These are phyloP conservation scores for Boletus edulis DNA, from an alignment of 768 basidiomycete genomes.

Conservation along the genomic window DNA sequence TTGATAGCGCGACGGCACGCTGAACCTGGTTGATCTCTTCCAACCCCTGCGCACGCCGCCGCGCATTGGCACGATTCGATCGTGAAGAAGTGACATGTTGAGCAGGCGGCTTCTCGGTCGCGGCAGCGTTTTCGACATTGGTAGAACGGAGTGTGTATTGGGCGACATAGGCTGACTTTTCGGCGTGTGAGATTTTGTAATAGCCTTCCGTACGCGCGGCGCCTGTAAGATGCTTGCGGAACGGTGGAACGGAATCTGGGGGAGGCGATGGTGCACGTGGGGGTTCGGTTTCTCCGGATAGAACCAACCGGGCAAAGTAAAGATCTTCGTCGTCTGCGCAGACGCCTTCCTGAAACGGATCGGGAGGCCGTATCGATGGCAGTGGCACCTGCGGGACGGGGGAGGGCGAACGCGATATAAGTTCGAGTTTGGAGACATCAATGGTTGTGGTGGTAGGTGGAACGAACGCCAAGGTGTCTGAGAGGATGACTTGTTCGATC, in stretches of 20 bases:
- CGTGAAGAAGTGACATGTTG: conserved; percentile 72
- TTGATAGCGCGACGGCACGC: conserved; percentile 70
- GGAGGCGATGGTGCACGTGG: conserved; percentile 30
- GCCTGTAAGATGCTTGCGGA: conserved; percentile 78
- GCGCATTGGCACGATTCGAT: conserved; percentile 89
- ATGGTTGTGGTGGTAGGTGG: conserved; percentile 51
- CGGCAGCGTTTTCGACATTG: conserved; percentile 41
- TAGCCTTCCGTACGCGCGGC: conserved; percentile 93
- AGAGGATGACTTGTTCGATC: conserved; percentile 51
- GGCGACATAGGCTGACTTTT: conserved; percentile 89
- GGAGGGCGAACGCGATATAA: conserved; percentile 50
- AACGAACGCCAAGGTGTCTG: conserved; percentile 48
- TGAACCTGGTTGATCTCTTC: conserved; percentile 95
- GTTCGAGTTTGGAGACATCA: conserved; percentile 42
- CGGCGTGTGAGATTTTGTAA: conserved; percentile 90
- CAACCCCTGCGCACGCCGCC: conserved; percentile 86
- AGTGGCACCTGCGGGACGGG: conserved; percentile 42
- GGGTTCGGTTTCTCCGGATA: conserved; percentile 26
- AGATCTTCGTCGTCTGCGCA: conserved; percentile 89
- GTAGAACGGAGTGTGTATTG: conserved; percentile 73
- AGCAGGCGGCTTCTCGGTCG: conserved; percentile 40
- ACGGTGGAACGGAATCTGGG: conserved; percentile 45
- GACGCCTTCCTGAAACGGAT: conserved; percentile 54
- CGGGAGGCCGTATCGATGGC: conserved; percentile 47
- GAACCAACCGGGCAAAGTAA: conserved; percentile 59